Evolutionary conservation across 2,329 filamentous ascomycete species (phyloP), one percentile per base, ranked within the genome.

Genomic region (Talaromyces sp.): DNA sequence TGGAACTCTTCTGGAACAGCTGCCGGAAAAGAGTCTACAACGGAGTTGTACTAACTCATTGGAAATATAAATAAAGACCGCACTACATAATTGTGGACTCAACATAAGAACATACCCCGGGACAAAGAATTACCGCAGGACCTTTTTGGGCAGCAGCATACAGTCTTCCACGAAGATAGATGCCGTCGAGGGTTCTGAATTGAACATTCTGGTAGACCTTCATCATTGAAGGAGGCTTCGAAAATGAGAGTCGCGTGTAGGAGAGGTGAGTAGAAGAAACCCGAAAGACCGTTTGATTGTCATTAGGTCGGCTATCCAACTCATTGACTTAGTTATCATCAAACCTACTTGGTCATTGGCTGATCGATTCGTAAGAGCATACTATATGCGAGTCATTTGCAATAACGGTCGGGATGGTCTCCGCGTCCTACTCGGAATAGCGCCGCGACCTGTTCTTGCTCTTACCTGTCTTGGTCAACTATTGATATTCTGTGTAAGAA

Each of bases 111-210:
- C 16, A 19, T 66, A 72, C 70, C 11, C 69, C 69, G 9, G 68
- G 67, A 35, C 62, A 67, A 52, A 71, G 60, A 5, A 72, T 67
- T 35, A 72, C 61, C 14, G 54, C 68, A 11, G 69, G 69, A 14
- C 69, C 69, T 3, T 64, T 62, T 19, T 61, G 43, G 3, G 41
- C 54, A 9, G 73, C 76, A 31, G 73, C 71, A 65, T 75, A 82
- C 13, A 82, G 69, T 66, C 70, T 72, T 10, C 78, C 80, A 14
- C 75, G 70, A 9, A 82, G 68, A 9, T 71, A 77, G 4, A 79
- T 50, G 7, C 78, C 78, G 68, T 81, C 79, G 2, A 79, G 57
- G 7, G 80, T 80, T 48, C 75, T 74, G 70, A 80, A 79, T 64
- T 80, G 75, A 54, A 81, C 73, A 48, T 76, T 72, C 65, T 70